Evolutionary conservation across 768 basidiomycete species (phyloP).

Genomic region (Tulasnella sp.): DNA sequence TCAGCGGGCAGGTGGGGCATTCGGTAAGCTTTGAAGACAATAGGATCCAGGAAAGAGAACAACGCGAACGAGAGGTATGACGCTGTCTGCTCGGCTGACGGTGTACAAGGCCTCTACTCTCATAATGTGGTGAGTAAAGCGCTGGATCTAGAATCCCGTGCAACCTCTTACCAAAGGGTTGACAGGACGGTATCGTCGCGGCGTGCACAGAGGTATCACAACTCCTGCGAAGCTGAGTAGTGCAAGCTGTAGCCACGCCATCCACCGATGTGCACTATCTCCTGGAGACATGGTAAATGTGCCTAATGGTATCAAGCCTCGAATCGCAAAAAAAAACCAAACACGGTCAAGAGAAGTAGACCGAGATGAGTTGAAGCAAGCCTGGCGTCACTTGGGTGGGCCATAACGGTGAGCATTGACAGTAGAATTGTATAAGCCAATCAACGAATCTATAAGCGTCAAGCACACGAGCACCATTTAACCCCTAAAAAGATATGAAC

Average conservation of each 20-base stretch:
- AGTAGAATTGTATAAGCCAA: conserved; percentile 40
- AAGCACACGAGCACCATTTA: too few species aligned
- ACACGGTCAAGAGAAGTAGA: conserved; percentile 36
- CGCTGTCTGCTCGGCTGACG: conserved; percentile 41
- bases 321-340: conserved; percentile 35
- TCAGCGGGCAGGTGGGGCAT: conserved; percentile 35
- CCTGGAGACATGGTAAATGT: conserved; percentile 41
- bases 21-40: conserved; percentile 36
- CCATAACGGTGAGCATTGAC: conserved; percentile 34
- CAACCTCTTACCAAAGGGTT: conserved; percentile 44
- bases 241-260: conserved; percentile 45
- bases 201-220: conserved; percentile 43
- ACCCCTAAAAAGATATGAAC: too few species aligned
- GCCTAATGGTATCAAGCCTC: conserved; percentile 42
- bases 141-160: neutral
- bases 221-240: conserved; percentile 36
- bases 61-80: conserved; percentile 35
- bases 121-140: neutral
- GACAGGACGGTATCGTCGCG: conserved; percentile 46
- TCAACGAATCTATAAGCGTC: too few species aligned
- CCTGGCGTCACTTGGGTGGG: conserved; percentile 30
- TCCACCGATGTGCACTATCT: conserved; percentile 37
- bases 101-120: conserved; percentile 27
- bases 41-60: conserved; percentile 45
- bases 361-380: conserved; percentile 39